Evolutionary conservation across 176 grass and related monocot genomes (phyloP), one percentile per base, ranked within the genome.

Genomic region (Cenchrus purpureus): DNA sequence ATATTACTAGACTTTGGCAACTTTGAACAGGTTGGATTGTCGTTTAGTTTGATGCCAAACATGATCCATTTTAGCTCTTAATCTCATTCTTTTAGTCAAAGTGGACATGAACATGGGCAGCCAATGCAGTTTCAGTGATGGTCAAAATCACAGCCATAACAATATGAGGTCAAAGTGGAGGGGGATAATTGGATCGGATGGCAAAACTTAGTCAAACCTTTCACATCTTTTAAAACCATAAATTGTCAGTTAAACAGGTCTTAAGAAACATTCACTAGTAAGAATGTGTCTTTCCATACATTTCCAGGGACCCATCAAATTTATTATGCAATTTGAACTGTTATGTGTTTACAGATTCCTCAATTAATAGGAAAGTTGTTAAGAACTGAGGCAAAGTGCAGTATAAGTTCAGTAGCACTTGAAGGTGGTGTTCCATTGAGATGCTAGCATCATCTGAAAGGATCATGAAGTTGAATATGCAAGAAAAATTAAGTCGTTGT

Each of bases 401-500:
- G 7, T 31, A 49, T 53, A 61, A 75, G 15, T 62, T 80, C 53
- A 89, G 77, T 59, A 62, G 53, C 11, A 80, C 3, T 28, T 51
- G 45, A 76, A 28, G 66, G 51, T 44, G 15, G 2, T 20, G 48
- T 79, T 59, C 58, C 62, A 48, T 8, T 53, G 63, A 62, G 49
- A 69, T 76, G 11, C 11, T 42, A 69, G 64, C 11, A 25, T 77
- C 54, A 17, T 70, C 8, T 17, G n/a, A 81, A 32, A 64, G 37
- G 22, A 19, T 45, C 3, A 71, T 3, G 15, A 45, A 37, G 60
- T 37, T 11, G 10, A 55, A 71, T 50, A 1, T 50, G 43, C 31
- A 77, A 69, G 6, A 77, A 57, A 77, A 70, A 22, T 57, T 42
- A 82, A 73, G 49, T 25, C 8, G 6, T 20, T 71, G 77, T 71